Conservation (phyloP, 2,329 filamentous ascomycete genomes). For the Penicillium sp. region DNA sequence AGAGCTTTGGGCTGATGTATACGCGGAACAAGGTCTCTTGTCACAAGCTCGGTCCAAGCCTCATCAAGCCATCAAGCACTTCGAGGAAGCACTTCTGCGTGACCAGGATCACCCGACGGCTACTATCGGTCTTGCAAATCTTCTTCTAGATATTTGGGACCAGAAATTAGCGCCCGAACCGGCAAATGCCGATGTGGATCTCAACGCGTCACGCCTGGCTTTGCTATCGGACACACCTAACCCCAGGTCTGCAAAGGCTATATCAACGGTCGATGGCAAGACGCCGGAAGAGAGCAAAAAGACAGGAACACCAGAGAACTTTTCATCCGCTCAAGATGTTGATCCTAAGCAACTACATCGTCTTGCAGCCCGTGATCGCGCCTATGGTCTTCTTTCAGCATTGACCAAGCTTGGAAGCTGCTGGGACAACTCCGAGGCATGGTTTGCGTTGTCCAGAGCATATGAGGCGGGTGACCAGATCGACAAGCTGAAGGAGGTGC, state of each 20-base stretch:
- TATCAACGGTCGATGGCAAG: slow-evolving; percentile 25
- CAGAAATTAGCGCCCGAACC: slow-evolving; percentile 43
- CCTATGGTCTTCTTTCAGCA: slow-evolving; percentile 74
- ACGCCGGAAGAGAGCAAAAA: slow-evolving; percentile 6
- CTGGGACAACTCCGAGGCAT: slow-evolving; percentile 91
- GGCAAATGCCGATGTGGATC: slow-evolving; percentile 29
- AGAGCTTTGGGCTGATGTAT: slow-evolving; percentile 79
- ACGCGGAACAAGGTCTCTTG: slow-evolving; percentile 70
- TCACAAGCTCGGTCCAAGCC: slow-evolving; percentile 59
- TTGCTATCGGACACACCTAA: slow-evolving; percentile 24
- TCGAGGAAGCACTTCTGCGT: slow-evolving; percentile 77
- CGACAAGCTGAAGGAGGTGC: slow-evolving; percentile 83
- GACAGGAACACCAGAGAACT: slow-evolving; percentile 1
- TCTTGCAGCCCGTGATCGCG: slow-evolving; percentile 84
- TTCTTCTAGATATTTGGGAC: slow-evolving; percentile 80
- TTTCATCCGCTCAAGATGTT: slow-evolving; percentile 31
- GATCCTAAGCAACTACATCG: slow-evolving; percentile 71
- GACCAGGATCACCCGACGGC: slow-evolving; percentile 74
- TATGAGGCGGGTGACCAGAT: slow-evolving; percentile 82
- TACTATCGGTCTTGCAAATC: slow-evolving; percentile 76
- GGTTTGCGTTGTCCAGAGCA: slow-evolving; percentile 80
- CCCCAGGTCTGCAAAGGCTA: slow-evolving; percentile 19
- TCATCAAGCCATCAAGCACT: slow-evolving; percentile 68
- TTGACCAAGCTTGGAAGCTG: slow-evolving; percentile 80
- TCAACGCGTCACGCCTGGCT: slow-evolving; percentile 26